phyloP scores from a whole-genome alignment of 2,329 filamentous ascomycete genomes.

The Cytospora mali region DNA sequence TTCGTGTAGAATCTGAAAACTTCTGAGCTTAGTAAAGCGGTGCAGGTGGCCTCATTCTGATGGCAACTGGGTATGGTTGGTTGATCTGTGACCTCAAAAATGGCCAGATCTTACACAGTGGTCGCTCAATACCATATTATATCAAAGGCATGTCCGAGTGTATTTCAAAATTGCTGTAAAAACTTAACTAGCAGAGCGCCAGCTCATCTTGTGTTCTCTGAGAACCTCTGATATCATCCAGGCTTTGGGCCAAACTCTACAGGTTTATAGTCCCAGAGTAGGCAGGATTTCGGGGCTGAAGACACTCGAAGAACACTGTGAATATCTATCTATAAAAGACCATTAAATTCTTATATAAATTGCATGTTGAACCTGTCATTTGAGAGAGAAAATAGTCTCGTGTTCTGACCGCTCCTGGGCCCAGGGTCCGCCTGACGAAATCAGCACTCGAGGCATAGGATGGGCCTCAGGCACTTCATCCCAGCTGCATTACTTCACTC shows the following conservation, averaged over 20 bases:
- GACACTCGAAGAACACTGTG: background rate
- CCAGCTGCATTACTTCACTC: background rate
- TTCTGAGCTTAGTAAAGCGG: too few relatives aligned
- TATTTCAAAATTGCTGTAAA: too few relatives aligned
- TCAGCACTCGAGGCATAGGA: too few relatives aligned
- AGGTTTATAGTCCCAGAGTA: background rate
- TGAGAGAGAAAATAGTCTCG: background rate
- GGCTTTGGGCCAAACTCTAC: background rate
- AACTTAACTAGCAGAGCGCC: too few relatives aligned
- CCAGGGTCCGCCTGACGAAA: too few relatives aligned
- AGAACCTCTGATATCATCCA: background rate
- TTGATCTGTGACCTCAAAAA: background rate
- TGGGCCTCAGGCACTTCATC: background rate
- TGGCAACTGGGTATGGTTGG: background rate
- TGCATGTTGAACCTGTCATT: background rate
- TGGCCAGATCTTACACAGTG: background rate
- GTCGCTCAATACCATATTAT: background rate
- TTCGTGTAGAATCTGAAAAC: background rate
- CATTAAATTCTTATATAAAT: background rate
- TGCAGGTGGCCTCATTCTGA: background rate
- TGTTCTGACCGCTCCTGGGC: too few relatives aligned
- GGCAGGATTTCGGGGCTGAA: background rate
- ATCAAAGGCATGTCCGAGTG: too few relatives aligned
- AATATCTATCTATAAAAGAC: background rate
- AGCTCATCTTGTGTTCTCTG: background rate